Evolutionary conservation across 1,284 basidiomycete genomes (phyloP).

Genomic region (Butyriboletus appendiculatus): DNA sequence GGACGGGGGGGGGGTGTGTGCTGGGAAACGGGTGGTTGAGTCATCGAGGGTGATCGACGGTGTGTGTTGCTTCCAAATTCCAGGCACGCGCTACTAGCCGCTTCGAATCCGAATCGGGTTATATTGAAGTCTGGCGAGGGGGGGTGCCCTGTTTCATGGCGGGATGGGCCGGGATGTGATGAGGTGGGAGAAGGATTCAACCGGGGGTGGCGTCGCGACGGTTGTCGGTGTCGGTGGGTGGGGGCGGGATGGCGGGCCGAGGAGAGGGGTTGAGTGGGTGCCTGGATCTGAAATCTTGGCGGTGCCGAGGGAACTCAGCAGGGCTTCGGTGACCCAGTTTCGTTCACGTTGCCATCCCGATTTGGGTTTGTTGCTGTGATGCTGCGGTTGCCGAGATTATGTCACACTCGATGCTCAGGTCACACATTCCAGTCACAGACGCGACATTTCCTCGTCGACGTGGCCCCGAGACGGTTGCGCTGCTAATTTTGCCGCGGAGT

Average conservation of each 20-base stretch:
- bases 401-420: conserved; percentile 31
- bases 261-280: conserved; percentile 6
- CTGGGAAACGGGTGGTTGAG: conserved; percentile 15
- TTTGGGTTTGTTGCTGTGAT: conserved; percentile 33
- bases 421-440: conserved; percentile 25
- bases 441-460: conserved; percentile 39
- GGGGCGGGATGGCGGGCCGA: conserved; percentile 27
- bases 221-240: conserved; percentile 28
- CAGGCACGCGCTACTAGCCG: conserved; percentile 27
- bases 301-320: conserved; percentile 37
- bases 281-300: conserved; percentile 39
- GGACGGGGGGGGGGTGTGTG: not conserved
- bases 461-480: conserved; percentile 32
- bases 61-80: conserved; percentile 32
- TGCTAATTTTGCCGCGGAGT: conserved; percentile 37
- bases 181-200: conserved; percentile 22
- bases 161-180: not conserved
- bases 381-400: conserved; percentile 40
- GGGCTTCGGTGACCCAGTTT: conserved; percentile 30
- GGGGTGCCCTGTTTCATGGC: conserved; percentile 24
- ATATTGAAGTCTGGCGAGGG: conserved; percentile 24
- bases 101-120: conserved; percentile 30
- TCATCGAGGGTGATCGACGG: conserved; percentile 39
- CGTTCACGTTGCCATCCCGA: conserved; percentile 34
- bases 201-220: conserved; percentile 22